Evolutionary conservation across 805 yeast species (phyloP).

Genomic region (Candida pseudoglaebosa): DNA sequence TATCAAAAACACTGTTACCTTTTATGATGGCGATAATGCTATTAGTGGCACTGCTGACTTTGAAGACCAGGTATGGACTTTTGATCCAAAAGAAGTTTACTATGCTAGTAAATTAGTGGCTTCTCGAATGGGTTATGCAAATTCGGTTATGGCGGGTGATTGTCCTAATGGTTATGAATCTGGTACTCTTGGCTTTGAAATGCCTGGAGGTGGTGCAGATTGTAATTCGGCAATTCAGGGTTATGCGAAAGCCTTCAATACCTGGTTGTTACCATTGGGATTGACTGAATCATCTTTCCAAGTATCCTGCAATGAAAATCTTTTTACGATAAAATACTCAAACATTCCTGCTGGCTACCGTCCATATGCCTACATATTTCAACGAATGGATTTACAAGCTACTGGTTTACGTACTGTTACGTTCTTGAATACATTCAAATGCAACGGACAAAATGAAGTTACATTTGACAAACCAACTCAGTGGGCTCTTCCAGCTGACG

Average conservation of each 20-base stretch:
- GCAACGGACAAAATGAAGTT: not conserved
- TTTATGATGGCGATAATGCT: constrained; percentile 7
- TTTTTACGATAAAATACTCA: constrained; percentile 10
- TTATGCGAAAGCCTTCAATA: constrained; percentile 17
- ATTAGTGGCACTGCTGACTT: constrained; percentile 1
- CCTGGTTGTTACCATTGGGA: constrained; percentile 16
- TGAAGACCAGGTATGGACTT: not conserved
- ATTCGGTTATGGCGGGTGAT: constrained; percentile 10
- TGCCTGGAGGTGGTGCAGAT: constrained; percentile 13
- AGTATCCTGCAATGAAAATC: constrained; percentile 11
- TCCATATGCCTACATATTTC: constrained; percentile 9
- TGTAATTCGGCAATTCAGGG: constrained; percentile 18
- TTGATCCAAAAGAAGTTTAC: not conserved
- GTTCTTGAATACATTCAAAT: not conserved
- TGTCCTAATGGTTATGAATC: constrained; percentile 18
- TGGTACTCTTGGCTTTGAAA: constrained; percentile 18
- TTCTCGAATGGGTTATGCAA: constrained; percentile 8
- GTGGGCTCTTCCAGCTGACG: constrained; percentile 5
- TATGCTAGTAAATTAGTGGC: constrained; percentile 9
- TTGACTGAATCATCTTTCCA: constrained; percentile 3
- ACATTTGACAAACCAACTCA: not conserved
- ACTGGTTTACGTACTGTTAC: constrained; percentile 1
- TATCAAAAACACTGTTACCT: constrained; percentile 14
- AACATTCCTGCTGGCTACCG: constrained; percentile 26
- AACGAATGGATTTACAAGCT: not conserved